phyloP scores from a whole-genome alignment of 306 rosid genomes.

The Heteromeles arbutifolia region DNA sequence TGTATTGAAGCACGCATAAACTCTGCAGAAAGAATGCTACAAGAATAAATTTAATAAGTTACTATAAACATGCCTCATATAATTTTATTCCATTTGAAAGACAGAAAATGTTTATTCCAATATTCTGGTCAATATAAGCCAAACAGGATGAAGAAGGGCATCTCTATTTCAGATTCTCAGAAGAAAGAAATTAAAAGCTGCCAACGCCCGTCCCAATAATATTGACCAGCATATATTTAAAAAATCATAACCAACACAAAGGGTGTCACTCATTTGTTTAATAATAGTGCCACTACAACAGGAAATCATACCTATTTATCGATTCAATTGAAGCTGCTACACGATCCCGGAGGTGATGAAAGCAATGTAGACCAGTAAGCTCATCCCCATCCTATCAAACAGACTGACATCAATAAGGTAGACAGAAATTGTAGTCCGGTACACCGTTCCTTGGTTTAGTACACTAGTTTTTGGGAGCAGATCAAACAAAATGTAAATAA shows the following conservation, averaged over 20 bases:
- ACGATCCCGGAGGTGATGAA: constrained; percentile 90
- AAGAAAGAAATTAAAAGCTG: background rate
- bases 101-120: background rate
- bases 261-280: background rate
- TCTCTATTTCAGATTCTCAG: background rate
- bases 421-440: background rate
- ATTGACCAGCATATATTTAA: background rate
- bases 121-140: background rate
- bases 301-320: constrained; percentile 66
- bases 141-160: background rate
- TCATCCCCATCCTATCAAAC: constrained; percentile 86
- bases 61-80: constrained; percentile 12
- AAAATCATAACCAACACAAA: background rate
- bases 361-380: constrained; percentile 95
- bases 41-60: constrained; percentile 47
- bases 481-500: background rate
- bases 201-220: background rate
- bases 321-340: constrained; percentile 84
- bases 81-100: background rate
- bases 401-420: background rate
- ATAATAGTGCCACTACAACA: background rate
- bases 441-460: background rate
- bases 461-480: background rate
- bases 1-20: constrained; percentile 76
- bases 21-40: constrained; percentile 98